Base-by-base conservation (phyloP, 129 eudicot species). In the Pulicaria dysenterica region DNA sequence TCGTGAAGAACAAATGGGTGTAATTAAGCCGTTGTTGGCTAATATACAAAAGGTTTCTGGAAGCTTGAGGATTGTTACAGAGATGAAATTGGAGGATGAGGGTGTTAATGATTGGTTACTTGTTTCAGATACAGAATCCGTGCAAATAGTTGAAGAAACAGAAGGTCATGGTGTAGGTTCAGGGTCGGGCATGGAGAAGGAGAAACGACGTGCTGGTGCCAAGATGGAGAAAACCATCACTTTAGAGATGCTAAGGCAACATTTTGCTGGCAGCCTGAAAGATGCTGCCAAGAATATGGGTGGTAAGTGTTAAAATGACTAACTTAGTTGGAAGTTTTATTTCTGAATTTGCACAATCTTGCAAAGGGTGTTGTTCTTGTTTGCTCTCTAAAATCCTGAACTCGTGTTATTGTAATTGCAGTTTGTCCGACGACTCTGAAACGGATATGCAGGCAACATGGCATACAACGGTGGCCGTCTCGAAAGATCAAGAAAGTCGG, bases 401-500 rank as follows among this genome's bases (percentile, higher is more conserved):
- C 19, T 51, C 1, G 17, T 48, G 46, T 61, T 60, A 40, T 65
- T 79, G 54, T 42, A 37, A 65, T 53, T 81, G 72, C 91, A 94
- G 99, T 94, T 74, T 94, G 99, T 71, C 99, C 97, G 5, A 94
- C 99, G 13, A 94, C 99, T 11, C 73, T 94, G 76, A 94, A 94
- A 85, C 81, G 99, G 76, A 90, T 94, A 76, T 94, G 99, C 77
- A 86, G 99, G 80, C 96, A 88, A 55, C 91, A 94, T 5, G 97
- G 99, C 15, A 94, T 94, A 55, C 85, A 80, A 42, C 93, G 99
- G 12, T 94, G 99, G 99, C 99, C 99, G 3, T 94, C 98, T 58
- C 84, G 98, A 50, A 94, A 90, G 79, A 94, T 94, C 80, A 94
- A 94, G 82, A 94, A 94, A 79, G 99, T 94, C n/a, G 95, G 96